Conservation (phyloP, 345 rosid genomes). For the Crucihimalaya himalaica region DNA sequence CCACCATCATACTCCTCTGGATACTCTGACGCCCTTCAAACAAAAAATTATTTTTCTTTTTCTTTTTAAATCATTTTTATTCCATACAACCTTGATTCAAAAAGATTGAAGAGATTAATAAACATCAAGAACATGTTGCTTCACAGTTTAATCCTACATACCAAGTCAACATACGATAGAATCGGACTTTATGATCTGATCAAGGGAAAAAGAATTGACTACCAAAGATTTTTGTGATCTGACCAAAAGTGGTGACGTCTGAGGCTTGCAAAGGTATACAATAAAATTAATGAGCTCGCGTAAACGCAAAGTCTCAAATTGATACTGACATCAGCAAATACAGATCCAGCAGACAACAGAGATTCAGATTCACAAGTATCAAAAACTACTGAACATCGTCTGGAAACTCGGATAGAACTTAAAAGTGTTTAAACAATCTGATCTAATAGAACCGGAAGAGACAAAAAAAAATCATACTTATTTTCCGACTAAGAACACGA, state of each 20-base stretch:
- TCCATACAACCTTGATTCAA: not conserved
- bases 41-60: no score
- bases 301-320: constrained; percentile 36
- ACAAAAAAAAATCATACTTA: not conserved
- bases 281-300: constrained; percentile 23
- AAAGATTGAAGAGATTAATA: not conserved
- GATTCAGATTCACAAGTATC: constrained; percentile 32
- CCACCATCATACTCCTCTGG: constrained; percentile 86
- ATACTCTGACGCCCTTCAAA: constrained; percentile 78
- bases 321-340: constrained; percentile 30
- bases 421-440: not conserved
- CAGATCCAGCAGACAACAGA: constrained; percentile 13
- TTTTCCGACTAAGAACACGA: constrained; percentile 9
- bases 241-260: constrained; percentile 27
- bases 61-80: no score
- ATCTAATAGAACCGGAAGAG: not conserved
- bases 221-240: not conserved
- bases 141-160: not conserved
- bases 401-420: not conserved
- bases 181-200: not conserved
- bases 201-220: not conserved
- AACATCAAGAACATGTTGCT: constrained; percentile 4
- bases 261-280: constrained; percentile 8
- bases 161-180: constrained; percentile 17
- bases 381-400: not conserved